phyloP scores from a whole-genome alignment of 1,139 yeast genomes.

The Pichia sp. region DNA sequence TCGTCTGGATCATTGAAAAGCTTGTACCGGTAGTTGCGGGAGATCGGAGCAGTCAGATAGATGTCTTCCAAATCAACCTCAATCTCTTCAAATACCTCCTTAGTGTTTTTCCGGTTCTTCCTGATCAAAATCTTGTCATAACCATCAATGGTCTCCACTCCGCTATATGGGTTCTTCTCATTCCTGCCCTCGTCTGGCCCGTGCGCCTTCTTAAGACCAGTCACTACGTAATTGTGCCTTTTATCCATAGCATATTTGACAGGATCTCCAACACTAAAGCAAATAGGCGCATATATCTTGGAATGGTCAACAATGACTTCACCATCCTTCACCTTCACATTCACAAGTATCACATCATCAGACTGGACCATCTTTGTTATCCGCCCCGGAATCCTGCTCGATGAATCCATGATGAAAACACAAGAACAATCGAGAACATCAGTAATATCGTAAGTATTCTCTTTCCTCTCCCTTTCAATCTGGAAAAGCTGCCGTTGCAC shows the following conservation, averaged over 20 bases:
- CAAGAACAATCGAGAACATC: slow-evolving; percentile 8
- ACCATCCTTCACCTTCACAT: slow-evolving; percentile 3
- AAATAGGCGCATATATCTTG: slow-evolving; percentile 32
- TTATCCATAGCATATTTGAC: slow-evolving; percentile 29
- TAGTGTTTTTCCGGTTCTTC: slow-evolving; percentile 11
- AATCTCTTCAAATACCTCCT: slow-evolving; percentile 9
- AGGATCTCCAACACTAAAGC: slow-evolving; percentile 40
- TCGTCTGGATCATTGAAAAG: slow-evolving; percentile 22
- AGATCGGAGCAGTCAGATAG: slow-evolving; percentile 11
- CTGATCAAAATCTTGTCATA: slow-evolving; percentile 44
- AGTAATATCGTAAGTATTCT: background rate
- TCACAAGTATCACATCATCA: background rate
- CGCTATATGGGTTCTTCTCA: slow-evolving; percentile 19
- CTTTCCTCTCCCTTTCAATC: background rate
- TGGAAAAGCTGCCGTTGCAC: background rate
- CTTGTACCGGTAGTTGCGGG: slow-evolving; percentile 17
- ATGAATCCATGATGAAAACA: slow-evolving; percentile 4
- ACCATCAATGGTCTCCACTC: slow-evolving; percentile 42
- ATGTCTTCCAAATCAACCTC: slow-evolving; percentile 14
- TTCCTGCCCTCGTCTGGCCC: slow-evolving; percentile 10
- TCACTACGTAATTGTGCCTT: slow-evolving; percentile 36
- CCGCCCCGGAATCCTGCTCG: slow-evolving; percentile 5
- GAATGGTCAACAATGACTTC: slow-evolving; percentile 5
- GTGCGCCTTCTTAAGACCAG: slow-evolving; percentile 37
- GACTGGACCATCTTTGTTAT: slow-evolving; percentile 1